Base-by-base conservation (phyloP, 2,329 filamentous ascomycete genomes). In the Akanthomyces dipterigenus region DNA sequence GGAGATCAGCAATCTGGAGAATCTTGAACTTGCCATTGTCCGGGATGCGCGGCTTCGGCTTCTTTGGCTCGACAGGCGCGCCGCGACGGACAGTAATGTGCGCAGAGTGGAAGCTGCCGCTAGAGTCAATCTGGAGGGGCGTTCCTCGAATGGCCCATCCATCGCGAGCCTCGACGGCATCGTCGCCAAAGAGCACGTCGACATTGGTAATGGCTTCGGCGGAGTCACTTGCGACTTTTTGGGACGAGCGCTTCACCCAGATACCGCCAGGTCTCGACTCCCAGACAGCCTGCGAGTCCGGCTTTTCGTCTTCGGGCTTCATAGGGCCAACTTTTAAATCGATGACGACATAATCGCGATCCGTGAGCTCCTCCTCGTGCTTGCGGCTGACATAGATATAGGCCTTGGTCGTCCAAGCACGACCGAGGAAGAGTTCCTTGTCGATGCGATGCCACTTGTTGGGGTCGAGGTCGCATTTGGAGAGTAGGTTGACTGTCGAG, bases 1-100 rank as follows among this genome's bases (percentile, higher is more conserved):
- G 95, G 64, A 98, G 77, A 76, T 99, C 95, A n/a, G 92, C 89
- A 60, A 96, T 80, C 75, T 99, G 95, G 82, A 99, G 86, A 65
- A 99, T 96, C 79, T 98, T 98, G 79, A 98, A 98, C 68, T 89
- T 91, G 34, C 93, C 95, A 71, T 95, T 91, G 64, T 96, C 91
- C 48, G 85, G 84, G 65, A 99, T 91, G 62, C 90, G 85, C 12
- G 88, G 90, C 43, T 85, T 78, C 1, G 90, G 89, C 72, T 88
- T 92, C 69, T 86, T 82, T 40, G 81, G 73, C 65, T 87, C 84
- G 24, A 79, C 77, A 24, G 84, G 84, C 56, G 81, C 78, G 2
- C 95, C 93, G 67, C 90, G 84, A 55, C 91, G 85, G 55, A 97
- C 81, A 28, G 86, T 96, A 61, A 99, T 73, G 63, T 93, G 87